These are phyloP conservation scores for Aureococcus anophagefferens DNA, from an alignment of 108 stramenopile species.

Conservation along the genomic window DNA sequence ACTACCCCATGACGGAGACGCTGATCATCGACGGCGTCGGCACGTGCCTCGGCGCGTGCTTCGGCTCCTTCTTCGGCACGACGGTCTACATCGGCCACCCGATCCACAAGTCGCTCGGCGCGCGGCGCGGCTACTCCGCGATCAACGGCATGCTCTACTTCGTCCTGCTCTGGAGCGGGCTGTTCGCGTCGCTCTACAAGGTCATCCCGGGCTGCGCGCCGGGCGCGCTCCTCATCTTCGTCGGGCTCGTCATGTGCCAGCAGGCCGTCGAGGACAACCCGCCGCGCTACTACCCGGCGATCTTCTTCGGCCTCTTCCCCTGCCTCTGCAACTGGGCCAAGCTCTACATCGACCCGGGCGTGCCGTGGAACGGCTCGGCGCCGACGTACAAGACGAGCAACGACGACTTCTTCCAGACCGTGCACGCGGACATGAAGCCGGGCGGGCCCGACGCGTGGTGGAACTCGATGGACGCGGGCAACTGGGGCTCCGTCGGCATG, in stretches of 20 bases:
- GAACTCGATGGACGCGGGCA: background rate
- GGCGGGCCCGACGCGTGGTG: background rate
- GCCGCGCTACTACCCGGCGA: slow-evolving; percentile 30
- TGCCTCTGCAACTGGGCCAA: slow-evolving; percentile 5
- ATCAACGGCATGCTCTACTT: slow-evolving; percentile 46
- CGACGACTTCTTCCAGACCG: too few relatives aligned
- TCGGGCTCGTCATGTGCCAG: slow-evolving; percentile 46
- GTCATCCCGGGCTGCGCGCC: slow-evolving; percentile 18
- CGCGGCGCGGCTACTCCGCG: slow-evolving; percentile 42
- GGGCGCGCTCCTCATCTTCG: slow-evolving; percentile 43
- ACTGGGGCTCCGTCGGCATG: slow-evolving; percentile 9
- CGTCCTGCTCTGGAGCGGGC: slow-evolving; percentile 40
- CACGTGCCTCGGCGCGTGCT: slow-evolving; percentile 46
- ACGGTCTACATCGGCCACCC: slow-evolving; percentile 64
- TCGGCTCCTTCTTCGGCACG: slow-evolving; percentile 56
- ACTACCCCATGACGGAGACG: slow-evolving; percentile 47
- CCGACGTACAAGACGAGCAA: too few relatives aligned
- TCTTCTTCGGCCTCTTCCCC: slow-evolving; percentile 45
- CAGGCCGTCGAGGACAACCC: slow-evolving; percentile 31
- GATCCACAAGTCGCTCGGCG: slow-evolving; percentile 51
- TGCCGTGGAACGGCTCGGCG: background rate
- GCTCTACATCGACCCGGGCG: background rate
- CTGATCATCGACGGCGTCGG: slow-evolving; percentile 60
- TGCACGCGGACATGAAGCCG: too few relatives aligned
- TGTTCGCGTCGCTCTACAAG: slow-evolving; percentile 20